phyloP scores from a whole-genome alignment of 768 basidiomycete genomes.

The Naganishia kalamii region DNA sequence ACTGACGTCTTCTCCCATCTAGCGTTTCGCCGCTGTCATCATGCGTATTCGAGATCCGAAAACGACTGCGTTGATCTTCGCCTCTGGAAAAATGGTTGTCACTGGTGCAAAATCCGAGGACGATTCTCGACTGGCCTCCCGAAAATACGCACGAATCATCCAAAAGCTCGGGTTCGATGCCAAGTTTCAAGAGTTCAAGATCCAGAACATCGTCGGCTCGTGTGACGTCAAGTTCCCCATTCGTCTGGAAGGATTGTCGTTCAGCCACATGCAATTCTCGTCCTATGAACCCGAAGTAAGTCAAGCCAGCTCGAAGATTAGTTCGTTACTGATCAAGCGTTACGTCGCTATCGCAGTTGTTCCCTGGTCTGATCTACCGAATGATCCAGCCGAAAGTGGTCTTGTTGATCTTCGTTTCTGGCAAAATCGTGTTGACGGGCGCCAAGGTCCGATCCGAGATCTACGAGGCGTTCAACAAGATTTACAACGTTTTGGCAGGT shows the following conservation, averaged over 20 bases:
- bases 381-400: slow-evolving; percentile 99
- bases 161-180: slow-evolving; percentile 99
- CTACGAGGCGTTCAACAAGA: slow-evolving; percentile 98
- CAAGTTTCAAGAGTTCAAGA: slow-evolving; percentile 99
- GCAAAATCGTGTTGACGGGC: slow-evolving; percentile 97
- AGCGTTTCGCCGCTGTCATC: slow-evolving; percentile 99
- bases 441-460: slow-evolving; percentile 99
- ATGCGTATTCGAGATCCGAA: slow-evolving; percentile 99
- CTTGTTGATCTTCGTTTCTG: slow-evolving; percentile 94
- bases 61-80: slow-evolving; percentile 98
- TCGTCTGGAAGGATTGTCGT: slow-evolving; percentile 91
- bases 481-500: slow-evolving; percentile 81
- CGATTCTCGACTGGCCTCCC: slow-evolving; percentile 89
- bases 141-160: slow-evolving; percentile 98
- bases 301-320: slow-evolving; percentile 23
- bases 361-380: slow-evolving; percentile 97
- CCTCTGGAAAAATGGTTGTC: slow-evolving; percentile 99
- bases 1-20: not conserved
- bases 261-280: slow-evolving; percentile 95
- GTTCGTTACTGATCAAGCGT: not conserved
- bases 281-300: slow-evolving; percentile 94
- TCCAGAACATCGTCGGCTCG: slow-evolving; percentile 96
- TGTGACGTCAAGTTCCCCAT: slow-evolving; percentile 99
- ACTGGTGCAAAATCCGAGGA: slow-evolving; percentile 99
- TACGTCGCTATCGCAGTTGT: slow-evolving; percentile 56